These are phyloP conservation scores for Aspergillus hancockii DNA, from an alignment of 495 filamentous ascomycete genomes.

Conservation along the genomic window DNA sequence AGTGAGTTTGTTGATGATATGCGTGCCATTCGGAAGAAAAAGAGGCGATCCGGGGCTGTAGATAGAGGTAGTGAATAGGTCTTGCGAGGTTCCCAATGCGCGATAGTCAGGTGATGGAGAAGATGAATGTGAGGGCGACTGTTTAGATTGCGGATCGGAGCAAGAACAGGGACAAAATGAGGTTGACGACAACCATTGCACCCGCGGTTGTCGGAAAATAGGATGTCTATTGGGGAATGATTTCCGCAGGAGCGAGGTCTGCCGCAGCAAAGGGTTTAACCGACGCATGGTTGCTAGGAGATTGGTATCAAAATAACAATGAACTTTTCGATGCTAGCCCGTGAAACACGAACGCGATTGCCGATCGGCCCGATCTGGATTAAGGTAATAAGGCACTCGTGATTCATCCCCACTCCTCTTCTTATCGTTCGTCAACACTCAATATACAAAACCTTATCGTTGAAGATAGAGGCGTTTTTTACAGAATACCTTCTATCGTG, in stretches of 20 bases:
- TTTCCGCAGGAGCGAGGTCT: constrained; percentile 2
- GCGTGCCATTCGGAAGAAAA: constrained; percentile 82
- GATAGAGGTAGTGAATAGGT: constrained; percentile 74
- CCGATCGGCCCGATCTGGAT: constrained; percentile 8
- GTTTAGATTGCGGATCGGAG: constrained; percentile 28
- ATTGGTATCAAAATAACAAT: not conserved
- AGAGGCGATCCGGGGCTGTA: constrained; percentile 89
- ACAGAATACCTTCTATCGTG: not conserved
- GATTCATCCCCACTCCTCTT: constrained; percentile 5
- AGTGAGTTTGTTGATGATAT: constrained; percentile 83
- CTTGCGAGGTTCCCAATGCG: constrained; percentile 65
- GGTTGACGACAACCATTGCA: constrained; percentile 38
- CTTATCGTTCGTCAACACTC: not conserved
- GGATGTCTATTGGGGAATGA: not conserved
- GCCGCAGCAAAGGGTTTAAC: constrained; percentile 16
- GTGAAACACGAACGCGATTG: constrained; percentile 3
- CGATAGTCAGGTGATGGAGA: constrained; percentile 62
- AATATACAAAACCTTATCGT: constrained; percentile 1
- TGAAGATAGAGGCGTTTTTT: not conserved
- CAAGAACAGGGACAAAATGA: constrained; percentile 39
- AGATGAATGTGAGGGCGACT: constrained; percentile 15
- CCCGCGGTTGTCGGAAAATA: constrained; percentile 11
- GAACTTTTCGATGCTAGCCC: not conserved
- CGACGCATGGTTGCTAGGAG: constrained; percentile 19
- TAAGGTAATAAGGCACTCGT: not conserved